Base-by-base conservation (phyloP, 768 basidiomycete species). In the Pleurotus tuber-regium region DNA sequence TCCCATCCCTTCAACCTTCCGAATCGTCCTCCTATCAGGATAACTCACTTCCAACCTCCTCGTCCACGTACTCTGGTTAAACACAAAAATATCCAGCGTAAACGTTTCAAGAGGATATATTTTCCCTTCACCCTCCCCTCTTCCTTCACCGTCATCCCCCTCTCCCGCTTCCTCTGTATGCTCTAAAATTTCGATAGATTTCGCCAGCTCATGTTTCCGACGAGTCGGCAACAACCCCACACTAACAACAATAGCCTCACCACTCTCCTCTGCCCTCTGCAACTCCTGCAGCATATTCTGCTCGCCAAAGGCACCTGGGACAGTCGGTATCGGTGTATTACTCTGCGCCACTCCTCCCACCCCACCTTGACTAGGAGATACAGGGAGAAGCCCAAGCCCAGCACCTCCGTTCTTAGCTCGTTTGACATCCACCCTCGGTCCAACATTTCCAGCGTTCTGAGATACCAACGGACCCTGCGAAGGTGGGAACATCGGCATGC, bases 1-100 rank as follows among this genome's bases (percentile, higher is more conserved):
- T 52, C 52, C 63, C 59, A 53, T 67, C 58, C 63, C 69, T 8
- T 54, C 71, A 11, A 64, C 65, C 52, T 70, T 72, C 56, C 76
- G 63, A 49, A 79, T 68, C 59, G 75, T 70, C 51, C 78, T 65
- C 26, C 72, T 70, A 58, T 83, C 77, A 1, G 86, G 84, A 64
- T 79, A 86, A 25, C 78, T 84, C 30, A 92, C 75, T 66, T 91
- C 89, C 57, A 92, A 89, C 57, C 88, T 65, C 53, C 90, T 76
- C 44, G 83, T 84, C 83, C 87, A 84, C 38, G 79, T 71, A 39
- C 82, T 84, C 67, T 85, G 86, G 60, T 93, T 94, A 59, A 86
- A 92, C 50, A 93, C 89, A 59, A 94, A 93, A 2, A 93, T 85
- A 54, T 94, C 91, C 59, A 94, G 66, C 44, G 83, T 85, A 63